Evolutionary conservation across 345 rosid genomes (phyloP).

Genomic region (Cardamine resedifolia): DNA sequence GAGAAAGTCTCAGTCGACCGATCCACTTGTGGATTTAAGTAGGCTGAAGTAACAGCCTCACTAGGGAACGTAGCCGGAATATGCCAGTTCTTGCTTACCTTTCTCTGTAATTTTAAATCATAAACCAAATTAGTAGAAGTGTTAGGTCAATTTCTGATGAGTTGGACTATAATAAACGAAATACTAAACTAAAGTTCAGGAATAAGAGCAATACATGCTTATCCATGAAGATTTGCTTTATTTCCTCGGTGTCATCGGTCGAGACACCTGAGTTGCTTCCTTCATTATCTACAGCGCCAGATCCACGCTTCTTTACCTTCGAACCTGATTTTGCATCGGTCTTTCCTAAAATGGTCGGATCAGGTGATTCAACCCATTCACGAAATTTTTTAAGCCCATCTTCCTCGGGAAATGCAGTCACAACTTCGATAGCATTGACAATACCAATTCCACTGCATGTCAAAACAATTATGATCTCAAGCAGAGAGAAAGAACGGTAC

Average conservation of each 20-base stretch:
- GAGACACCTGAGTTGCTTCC: constrained; percentile 27
- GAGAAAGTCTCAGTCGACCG: constrained; percentile 82
- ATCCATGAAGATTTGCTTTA: constrained; percentile 76
- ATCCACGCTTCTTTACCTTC: constrained; percentile 44
- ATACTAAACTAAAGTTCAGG: constrained; percentile 7
- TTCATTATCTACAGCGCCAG: constrained; percentile 39
- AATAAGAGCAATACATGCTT: constrained; percentile 59
- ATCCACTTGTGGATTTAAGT: constrained; percentile 86
- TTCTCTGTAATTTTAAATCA: constrained; percentile 57
- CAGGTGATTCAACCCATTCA: constrained; percentile 98
- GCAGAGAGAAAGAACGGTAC: neutral
- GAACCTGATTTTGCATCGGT: constrained; percentile 42
- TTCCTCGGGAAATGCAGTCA: constrained; percentile 91
- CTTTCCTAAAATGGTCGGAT: constrained; percentile 82
- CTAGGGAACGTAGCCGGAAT: constrained; percentile 89
- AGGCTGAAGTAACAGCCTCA: constrained; percentile 79
- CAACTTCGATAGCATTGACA: constrained; percentile 95
- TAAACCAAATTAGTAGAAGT: constrained; percentile 5
- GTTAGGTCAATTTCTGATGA: neutral
- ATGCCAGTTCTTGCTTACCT: constrained; percentile 99
- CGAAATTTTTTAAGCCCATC: constrained; percentile 86
- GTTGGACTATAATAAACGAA: neutral
- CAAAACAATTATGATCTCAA: constrained; percentile 8
- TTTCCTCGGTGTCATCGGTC: constrained; percentile 41
- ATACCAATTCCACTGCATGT: constrained; percentile 94